Evolutionary conservation across 2,329 filamentous ascomycete species (phyloP), one percentile per base, ranked within the genome.

Genomic region (Simplicillium sp.): DNA sequence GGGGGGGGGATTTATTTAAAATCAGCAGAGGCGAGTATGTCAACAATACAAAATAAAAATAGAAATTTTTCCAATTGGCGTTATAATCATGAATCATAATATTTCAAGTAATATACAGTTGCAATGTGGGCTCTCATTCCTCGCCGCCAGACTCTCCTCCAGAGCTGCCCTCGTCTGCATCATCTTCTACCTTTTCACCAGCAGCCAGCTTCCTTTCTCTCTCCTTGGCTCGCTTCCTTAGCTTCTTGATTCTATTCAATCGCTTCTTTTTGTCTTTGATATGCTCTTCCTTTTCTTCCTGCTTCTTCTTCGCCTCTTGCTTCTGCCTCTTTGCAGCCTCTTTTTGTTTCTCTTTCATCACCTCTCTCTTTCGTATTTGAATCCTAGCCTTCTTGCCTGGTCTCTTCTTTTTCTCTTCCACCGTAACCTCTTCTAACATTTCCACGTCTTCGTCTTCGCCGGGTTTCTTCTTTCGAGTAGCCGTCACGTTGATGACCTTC

Each of bases 321-420:
- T 80, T 14, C 37, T 59, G 49, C 41, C 64, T 59, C 47, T 61
- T 65, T 46, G 56, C 62, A 18, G 53, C 58, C 4, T 53, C 58
- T 43, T 65, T 53, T 43, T 55, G 62, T 47, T 67, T 62, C 49
- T 60, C 62, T 39, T 57, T 59, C 7, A 55, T 61, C 51, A 66
- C 67, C 25, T 62, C 61, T 44, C 62, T 66, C 42, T 60, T 67
- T 43, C 76, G 62, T 41, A 70, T 47, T 18, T 70, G 60, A 40
- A 80, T 71, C 41, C 78, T 67, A 43, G 62, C 61, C 58, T 76
- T 80, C 64, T 82, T 82, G 4, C 75, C 75, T 1, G 70, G 71
- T 39, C 71, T 61, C 46, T 58, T 70, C 50, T 56, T 67, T 48
- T 57, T 60, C 34, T 36, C 42, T n/a, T 46, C 42, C 3, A 51